These are phyloP conservation scores for Quercus gilva DNA, from an alignment of 306 rosid genomes.

Conservation along the genomic window DNA sequence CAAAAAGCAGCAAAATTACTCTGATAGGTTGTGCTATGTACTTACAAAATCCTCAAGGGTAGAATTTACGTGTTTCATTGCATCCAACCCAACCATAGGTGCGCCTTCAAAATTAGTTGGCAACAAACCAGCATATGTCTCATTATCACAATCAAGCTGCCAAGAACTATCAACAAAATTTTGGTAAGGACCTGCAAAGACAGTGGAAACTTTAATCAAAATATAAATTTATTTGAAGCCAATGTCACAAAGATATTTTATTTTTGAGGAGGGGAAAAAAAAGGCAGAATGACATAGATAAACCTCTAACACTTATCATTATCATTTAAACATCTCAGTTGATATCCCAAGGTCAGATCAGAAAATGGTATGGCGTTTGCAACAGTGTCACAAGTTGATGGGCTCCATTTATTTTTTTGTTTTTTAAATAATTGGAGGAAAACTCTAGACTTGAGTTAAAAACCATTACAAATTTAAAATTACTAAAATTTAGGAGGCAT, in stretches of 20 bases:
- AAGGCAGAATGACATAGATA: background rate
- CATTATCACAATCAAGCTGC: constrained; percentile 24
- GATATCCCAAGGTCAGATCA: background rate
- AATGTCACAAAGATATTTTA: background rate
- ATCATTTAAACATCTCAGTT: background rate
- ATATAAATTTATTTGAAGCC: background rate
- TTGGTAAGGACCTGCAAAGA: constrained; percentile 41
- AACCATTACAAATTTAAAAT: background rate
- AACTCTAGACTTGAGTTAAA: background rate
- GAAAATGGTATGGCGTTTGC: too few relatives aligned
- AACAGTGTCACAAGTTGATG: background rate
- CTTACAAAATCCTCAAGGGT: constrained; percentile 97
- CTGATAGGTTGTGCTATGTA: background rate
- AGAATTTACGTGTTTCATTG: constrained; percentile 85
- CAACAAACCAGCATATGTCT: constrained; percentile 15
- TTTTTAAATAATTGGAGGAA: too few relatives aligned
- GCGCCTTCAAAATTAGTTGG: constrained; percentile 33
- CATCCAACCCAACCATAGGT: constrained; percentile 63
- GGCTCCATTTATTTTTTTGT: background rate
- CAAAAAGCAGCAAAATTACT: too few relatives aligned
- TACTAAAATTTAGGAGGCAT: too few relatives aligned
- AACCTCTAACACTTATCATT: background rate
- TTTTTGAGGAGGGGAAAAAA: background rate
- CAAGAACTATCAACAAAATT: constrained; percentile 31
- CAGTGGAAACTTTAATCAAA: constrained; percentile 8